These are phyloP conservation scores for Nicotiana obtusifolia DNA, from an alignment of 257 asterid genomes.

Conservation along the genomic window DNA sequence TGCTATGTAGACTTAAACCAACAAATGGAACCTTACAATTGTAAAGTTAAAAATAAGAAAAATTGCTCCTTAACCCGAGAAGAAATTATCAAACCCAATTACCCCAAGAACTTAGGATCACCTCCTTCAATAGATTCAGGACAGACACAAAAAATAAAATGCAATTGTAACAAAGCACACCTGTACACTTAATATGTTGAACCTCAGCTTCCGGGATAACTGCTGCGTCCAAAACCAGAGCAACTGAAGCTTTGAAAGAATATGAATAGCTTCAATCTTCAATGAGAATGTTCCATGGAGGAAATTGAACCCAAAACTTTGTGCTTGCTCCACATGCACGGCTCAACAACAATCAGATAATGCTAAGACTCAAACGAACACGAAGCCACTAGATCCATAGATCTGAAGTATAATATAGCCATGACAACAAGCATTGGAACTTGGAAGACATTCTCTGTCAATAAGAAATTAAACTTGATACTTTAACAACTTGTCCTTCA, in stretches of 20 bases:
- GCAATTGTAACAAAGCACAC: slow-evolving; percentile 10
- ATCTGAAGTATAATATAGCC: not conserved
- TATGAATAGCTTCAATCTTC: slow-evolving; percentile 20
- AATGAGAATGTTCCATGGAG: not conserved
- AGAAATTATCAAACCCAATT: slow-evolving; percentile 8
- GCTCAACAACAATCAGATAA: slow-evolving; percentile 18
- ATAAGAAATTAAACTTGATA: slow-evolving; percentile 40
- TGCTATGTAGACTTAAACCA: slow-evolving; percentile 5
- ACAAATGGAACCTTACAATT: not conserved
- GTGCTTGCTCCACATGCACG: slow-evolving; percentile 1
- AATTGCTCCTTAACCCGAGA: slow-evolving; percentile 7
- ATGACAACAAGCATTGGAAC: slow-evolving; percentile 7
- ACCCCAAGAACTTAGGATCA: not conserved
- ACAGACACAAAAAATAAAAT: slow-evolving; percentile 9
- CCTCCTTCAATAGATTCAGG: slow-evolving; percentile 8
- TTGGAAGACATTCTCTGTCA: slow-evolving; percentile 1
- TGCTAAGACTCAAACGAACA: slow-evolving; percentile 1
- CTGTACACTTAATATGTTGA: slow-evolving; percentile 26
- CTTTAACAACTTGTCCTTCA: slow-evolving; percentile 54
- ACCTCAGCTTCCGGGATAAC: slow-evolving; percentile 5
- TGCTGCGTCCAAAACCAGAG: not conserved
- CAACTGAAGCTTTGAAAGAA: slow-evolving; percentile 1
- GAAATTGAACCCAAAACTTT: slow-evolving; percentile 2
- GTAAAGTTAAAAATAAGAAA: not conserved
- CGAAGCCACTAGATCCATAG: slow-evolving; percentile 12